Evolutionary conservation across 176 grass and related monocot species (phyloP), one percentile per base, ranked within the genome.

Genomic region (Puccinellia tenuiflora): DNA sequence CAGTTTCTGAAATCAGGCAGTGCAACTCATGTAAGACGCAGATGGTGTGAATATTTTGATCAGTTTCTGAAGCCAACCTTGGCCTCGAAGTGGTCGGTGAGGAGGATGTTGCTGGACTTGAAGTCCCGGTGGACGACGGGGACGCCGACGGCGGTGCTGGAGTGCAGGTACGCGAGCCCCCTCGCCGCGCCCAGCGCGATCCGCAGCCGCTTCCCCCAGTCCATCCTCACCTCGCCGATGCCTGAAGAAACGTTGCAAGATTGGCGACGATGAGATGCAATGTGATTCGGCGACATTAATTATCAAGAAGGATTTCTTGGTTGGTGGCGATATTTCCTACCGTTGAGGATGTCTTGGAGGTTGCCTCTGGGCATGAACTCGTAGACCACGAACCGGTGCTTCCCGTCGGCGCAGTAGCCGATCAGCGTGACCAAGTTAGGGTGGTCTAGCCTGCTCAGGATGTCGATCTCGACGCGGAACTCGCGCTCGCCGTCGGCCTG

Each of bases 31-130:
- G 25, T 29, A 74, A 29, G 2, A 40, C 67, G 21, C 37, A 73
- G 69, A 14, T 18, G 24, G 29, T 60, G 13, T 61, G 28, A 5
- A 30, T 15, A 73, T 48, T 20, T 35, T 15, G 3, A 25, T 38
- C 51, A 9, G 51, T 8, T 39, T 77, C 51, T 24, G 15, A 28
- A 17, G 6, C 0, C 29, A 14, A 97, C 95, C 95, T 99, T 99
- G 1, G 96, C 85, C 47, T 96, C 96, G 60, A 92, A 92, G 74
- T 92, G 81, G 16, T 90, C 70, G 40, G 72, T 89, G 38, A 99
- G 86, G 35, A 99, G 93, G 84, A 99, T 87, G 76, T 99, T 99
- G 86, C 93, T 94, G 46, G 96, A 99, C 84, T 99, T 99, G 93
- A 99, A 99, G 86, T 99, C 96, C 57, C 96, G 86, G 77, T 99